Base-by-base conservation (phyloP, 495 filamentous ascomycete genomes). In the Viridothelium virens region DNA sequence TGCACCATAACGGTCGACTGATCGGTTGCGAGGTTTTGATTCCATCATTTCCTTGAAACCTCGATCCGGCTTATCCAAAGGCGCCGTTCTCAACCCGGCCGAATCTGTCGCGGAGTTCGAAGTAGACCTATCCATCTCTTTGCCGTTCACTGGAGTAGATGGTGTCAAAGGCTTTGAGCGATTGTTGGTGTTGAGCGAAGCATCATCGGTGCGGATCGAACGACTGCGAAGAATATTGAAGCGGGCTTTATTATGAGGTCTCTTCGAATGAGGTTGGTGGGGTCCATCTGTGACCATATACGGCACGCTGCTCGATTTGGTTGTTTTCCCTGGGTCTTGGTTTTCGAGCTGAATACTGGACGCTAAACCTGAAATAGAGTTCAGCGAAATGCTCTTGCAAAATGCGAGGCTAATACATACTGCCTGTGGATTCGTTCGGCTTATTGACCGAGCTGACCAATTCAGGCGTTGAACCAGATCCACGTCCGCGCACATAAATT, bases 21-120 rank as follows among this genome's bases (percentile, higher is more conserved):
- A 88, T 64, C 85, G 83, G 63, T 84, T 86, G 53, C 87, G 82
- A 59, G 77, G 77, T 9, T 79, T 78, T 41, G 87, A 83, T 53
- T 78, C 81, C 79, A 89, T 87, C 76, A 86, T 84, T 18, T 86
- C 80, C 59, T 84, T 82, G 65, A 84, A 84, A 2, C 85, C 82
- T 61, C 85, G 82, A 56, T 91, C 87, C 70, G 84, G 53, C 36
- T 59, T 79, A 31, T 80, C 84, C 36, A 88, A 74, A 2, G 88
- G 85, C 11, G 89, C 84, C 0, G 87, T 86, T 71, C 78, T 85
- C 16, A 83, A 69, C 61, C 75, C 70, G 62, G 70, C 68, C 9
- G 53, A 59, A 59, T 62, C 53, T 14, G 4, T 18, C 0, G 53
- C 31, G n/a, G 53, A 7, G 14, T 6, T 59, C 1, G 53, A 34